Conservation (phyloP, 2,329 filamentous ascomycete genomes). For the Trichoderma sp. region DNA sequence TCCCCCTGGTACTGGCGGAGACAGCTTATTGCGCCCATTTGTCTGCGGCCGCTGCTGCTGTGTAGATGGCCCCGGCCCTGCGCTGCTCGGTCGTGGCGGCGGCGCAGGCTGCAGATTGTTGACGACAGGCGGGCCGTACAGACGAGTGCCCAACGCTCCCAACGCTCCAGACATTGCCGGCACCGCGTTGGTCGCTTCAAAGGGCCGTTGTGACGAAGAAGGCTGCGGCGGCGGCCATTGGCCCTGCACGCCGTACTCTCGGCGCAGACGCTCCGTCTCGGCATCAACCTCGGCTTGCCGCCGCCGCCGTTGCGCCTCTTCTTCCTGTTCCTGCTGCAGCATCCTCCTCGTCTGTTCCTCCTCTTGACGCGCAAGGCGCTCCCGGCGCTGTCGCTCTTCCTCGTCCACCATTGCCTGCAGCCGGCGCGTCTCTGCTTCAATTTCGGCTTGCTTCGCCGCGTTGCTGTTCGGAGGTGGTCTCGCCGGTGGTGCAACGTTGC, state of each 20-base stretch:
- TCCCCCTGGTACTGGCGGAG: conserved; percentile 33
- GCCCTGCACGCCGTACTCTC: conserved; percentile 65
- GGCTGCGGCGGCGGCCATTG: conserved; percentile 41
- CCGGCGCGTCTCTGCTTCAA: conserved; percentile 78
- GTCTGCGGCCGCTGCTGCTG: conserved; percentile 28
- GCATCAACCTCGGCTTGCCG: conserved; percentile 66
- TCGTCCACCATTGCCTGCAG: conserved; percentile 59
- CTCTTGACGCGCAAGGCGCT: conserved; percentile 62
- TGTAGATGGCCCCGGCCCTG: conserved; percentile 39
- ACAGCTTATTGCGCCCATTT: conserved; percentile 31
- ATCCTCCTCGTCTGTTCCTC: conserved; percentile 63
- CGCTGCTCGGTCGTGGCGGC: conserved; percentile 54
- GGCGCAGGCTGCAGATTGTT: conserved; percentile 38
- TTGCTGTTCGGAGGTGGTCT: conserved; percentile 32
- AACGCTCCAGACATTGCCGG: conserved; percentile 25
- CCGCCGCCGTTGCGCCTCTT: conserved; percentile 57
- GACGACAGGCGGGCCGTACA: conserved; percentile 31
- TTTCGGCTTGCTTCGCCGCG: conserved; percentile 44
- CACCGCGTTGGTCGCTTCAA: neutral
- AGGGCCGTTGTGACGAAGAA: conserved; percentile 41
- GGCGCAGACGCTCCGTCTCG: conserved; percentile 81
- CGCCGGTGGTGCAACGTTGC: conserved; percentile 36
- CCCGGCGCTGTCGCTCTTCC: conserved; percentile 57
- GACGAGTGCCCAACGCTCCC: conserved; percentile 29
- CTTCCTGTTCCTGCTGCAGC: conserved; percentile 67